A percentile compares a stretch with the other conserved stretches of the same genome.
Evolutionary conservation across 2,329 filamentous ascomycete genomes (phyloP).

Genomic region (Metarhizium guizhouense): DNA sequence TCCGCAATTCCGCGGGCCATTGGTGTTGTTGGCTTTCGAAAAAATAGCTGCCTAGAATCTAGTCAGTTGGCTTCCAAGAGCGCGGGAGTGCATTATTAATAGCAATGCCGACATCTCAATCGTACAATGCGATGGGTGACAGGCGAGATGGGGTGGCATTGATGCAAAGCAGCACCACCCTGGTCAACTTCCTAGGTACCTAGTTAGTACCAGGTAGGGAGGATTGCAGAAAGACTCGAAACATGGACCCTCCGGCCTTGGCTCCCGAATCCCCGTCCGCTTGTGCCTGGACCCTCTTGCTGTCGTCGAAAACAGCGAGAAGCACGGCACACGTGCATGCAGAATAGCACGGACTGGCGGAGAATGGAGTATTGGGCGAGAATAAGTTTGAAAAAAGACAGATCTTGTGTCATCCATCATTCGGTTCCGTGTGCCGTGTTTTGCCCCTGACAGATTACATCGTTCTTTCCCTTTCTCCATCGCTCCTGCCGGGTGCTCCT

Average conservation of each 20-base stretch:
- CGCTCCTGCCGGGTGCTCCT: too few relatives aligned
- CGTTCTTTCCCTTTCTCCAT: too few relatives aligned
- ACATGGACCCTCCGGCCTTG: not conserved
- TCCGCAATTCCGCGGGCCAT: not conserved
- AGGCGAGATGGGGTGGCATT: too few relatives aligned
- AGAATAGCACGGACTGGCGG: not conserved
- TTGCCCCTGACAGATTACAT: too few relatives aligned
- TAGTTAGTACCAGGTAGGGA: too few relatives aligned
- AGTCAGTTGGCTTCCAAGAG: not conserved
- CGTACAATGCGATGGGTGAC: too few relatives aligned
- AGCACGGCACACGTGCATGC: not conserved
- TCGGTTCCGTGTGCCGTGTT: too few relatives aligned
- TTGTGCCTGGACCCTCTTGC: not conserved
- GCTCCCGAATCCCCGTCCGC: not conserved
- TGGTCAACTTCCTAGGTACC: too few relatives aligned
- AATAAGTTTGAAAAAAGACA: too few relatives aligned
- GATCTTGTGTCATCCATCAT: too few relatives aligned
- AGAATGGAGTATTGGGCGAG: too few relatives aligned
- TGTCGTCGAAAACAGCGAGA: not conserved
- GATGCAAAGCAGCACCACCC: too few relatives aligned
- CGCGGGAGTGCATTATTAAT: not conserved
- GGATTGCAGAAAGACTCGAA: not conserved
- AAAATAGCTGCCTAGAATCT: not conserved
- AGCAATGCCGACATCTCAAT: not conserved
- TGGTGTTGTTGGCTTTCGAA: not conserved